Conservation (phyloP, 2,329 filamentous ascomycete genomes). For the Acrocalymma vagum region DNA sequence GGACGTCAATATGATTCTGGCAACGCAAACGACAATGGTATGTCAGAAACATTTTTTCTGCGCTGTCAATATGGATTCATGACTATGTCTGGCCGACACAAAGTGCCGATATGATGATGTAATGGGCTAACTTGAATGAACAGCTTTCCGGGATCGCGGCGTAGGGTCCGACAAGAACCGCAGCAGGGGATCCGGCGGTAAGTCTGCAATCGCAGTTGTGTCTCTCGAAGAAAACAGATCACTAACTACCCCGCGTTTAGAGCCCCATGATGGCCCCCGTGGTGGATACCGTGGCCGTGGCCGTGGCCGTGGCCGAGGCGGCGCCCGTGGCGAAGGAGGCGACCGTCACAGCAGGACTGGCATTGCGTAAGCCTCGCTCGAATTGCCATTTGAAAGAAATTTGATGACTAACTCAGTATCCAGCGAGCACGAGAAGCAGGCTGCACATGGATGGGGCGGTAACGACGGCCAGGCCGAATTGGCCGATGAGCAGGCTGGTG, state of each 20-base stretch:
- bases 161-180: constrained; percentile 86
- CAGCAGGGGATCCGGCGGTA: constrained; percentile 61
- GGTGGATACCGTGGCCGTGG: constrained; percentile 53
- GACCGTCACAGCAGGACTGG: constrained; percentile 71
- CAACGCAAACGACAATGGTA: constrained; percentile 88
- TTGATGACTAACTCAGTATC: constrained; percentile 22
- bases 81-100: not conserved
- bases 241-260: constrained; percentile 29
- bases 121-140: constrained; percentile 29
- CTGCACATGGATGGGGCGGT: constrained; percentile 88
- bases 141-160: constrained; percentile 90
- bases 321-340: constrained; percentile 56
- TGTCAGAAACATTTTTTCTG: constrained; percentile 52
- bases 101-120: no score
- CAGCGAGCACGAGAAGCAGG: constrained; percentile 85
- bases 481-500: constrained; percentile 90
- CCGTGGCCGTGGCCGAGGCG: constrained; percentile 56
- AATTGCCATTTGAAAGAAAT: not conserved
- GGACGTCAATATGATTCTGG: constrained; percentile 58
- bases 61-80: not conserved
- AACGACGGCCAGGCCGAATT: constrained; percentile 83
- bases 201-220: constrained; percentile 15
- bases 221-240: no score
- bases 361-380: constrained; percentile 59
- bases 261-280: constrained; percentile 27